A percentile compares a stretch with the other conserved stretches of the same genome.
phyloP scores from a whole-genome alignment of 2,329 filamentous ascomycete species.

The Epichloe bromicola region DNA sequence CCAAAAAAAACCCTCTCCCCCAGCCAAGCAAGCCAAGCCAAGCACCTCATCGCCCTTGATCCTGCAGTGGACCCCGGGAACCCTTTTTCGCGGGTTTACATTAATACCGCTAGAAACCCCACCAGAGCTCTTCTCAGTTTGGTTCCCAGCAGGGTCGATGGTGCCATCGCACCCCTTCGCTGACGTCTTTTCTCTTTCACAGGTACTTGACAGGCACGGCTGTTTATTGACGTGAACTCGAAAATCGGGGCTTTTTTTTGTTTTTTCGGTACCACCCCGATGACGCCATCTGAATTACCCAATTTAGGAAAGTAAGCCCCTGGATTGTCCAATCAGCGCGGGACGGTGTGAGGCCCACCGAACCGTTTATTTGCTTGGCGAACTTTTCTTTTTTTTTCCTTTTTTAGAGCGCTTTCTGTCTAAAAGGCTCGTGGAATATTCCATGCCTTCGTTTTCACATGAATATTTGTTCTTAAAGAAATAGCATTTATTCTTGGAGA shows the following conservation, averaged over 20 bases:
- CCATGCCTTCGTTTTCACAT: too few species aligned
- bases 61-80: not conserved
- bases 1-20: not conserved
- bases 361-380: too few species aligned
- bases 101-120: not conserved
- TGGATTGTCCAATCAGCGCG: not conserved
- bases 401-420: too few species aligned
- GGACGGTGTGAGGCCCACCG: too few species aligned
- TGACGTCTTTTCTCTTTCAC: constrained; percentile 8
- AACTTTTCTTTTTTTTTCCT: too few species aligned
- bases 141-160: constrained; percentile 5
- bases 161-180: constrained; percentile 10
- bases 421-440: too few species aligned
- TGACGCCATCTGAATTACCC: constrained; percentile 13
- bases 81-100: not conserved
- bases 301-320: not conserved
- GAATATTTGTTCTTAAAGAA: too few species aligned
- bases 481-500: too few species aligned
- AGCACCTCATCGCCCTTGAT: not conserved
- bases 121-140: not conserved
- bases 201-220: too few species aligned
- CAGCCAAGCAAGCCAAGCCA: not conserved
- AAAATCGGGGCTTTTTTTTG: not conserved
- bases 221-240: too few species aligned
- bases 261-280: constrained; percentile 4